phyloP scores from a whole-genome alignment of 306 rosid species.

The Vicia sativa region DNA sequence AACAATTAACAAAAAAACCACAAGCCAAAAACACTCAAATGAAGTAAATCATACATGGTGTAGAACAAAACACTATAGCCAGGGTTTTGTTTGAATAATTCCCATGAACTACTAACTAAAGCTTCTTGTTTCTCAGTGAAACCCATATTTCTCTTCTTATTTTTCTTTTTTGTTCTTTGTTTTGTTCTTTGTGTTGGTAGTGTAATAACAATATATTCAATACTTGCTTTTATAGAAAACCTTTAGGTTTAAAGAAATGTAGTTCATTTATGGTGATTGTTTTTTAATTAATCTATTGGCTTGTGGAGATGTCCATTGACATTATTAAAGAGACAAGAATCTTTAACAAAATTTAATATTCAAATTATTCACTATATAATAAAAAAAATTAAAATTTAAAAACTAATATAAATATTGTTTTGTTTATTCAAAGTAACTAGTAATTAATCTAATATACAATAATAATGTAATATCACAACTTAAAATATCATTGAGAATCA shows the following conservation, averaged over 20 bases:
- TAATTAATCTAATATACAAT: no score
- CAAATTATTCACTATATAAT: neutral
- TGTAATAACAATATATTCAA: neutral
- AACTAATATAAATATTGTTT: no score
- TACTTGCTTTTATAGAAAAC: neutral
- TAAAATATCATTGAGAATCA: no score
- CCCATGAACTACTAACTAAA: slow-evolving; percentile 38
- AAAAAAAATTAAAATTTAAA: neutral
- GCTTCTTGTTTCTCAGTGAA: slow-evolving; percentile 35
- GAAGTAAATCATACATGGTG: slow-evolving; percentile 7
- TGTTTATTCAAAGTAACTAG: no score
- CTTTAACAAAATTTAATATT: neutral
- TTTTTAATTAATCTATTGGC: slow-evolving; percentile 4
- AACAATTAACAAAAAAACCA: neutral
- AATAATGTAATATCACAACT: no score
- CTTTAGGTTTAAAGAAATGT: neutral
- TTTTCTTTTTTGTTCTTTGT: neutral
- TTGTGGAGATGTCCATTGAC: neutral
- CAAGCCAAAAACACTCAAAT: neutral
- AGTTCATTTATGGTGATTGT: neutral
- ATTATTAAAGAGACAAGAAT: neutral
- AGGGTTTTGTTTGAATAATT: slow-evolving; percentile 30
- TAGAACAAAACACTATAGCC: slow-evolving; percentile 27
- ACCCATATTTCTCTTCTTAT: slow-evolving; percentile 3
- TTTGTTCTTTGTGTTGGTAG: neutral